Conservation (phyloP, 495 filamentous ascomycete species). For the Penicillium longicatenatum region DNA sequence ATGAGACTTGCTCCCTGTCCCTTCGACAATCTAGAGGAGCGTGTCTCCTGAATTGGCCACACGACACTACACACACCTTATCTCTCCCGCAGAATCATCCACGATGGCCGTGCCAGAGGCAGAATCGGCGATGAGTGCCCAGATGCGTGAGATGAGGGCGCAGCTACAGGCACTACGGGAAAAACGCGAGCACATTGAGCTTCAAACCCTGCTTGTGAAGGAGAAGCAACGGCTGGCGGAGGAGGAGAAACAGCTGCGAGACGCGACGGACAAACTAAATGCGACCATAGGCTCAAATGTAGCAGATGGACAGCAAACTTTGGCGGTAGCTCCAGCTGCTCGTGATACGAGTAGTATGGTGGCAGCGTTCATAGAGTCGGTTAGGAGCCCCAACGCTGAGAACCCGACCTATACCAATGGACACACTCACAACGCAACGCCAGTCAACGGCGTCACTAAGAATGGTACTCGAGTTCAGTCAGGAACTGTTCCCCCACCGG, state of each 20-base stretch:
- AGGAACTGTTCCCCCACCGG: neutral
- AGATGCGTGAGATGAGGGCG: neutral
- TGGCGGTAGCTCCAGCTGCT: neutral
- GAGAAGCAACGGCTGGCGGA: neutral
- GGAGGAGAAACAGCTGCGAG: constrained; percentile 4
- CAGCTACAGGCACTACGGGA: neutral
- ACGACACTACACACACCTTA: neutral
- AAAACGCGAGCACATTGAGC: constrained; percentile 1
- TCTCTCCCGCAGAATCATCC: neutral
- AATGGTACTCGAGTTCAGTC: neutral
- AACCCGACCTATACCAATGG: neutral
- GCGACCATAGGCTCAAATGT: neutral
- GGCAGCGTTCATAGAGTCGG: neutral
- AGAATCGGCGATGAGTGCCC: neutral
- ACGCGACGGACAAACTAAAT: neutral
- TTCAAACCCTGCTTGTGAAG: neutral
- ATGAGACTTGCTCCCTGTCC: no score
- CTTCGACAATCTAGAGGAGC: no score
- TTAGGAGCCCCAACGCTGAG: neutral
- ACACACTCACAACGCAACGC: no score
- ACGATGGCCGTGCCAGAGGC: neutral
- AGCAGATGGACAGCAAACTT: no score
- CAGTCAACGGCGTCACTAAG: neutral
- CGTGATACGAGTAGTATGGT: neutral
- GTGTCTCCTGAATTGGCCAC: no score